Conservation (phyloP, 2,329 filamentous ascomycete species). For the Cyphellophora europaea region DNA sequence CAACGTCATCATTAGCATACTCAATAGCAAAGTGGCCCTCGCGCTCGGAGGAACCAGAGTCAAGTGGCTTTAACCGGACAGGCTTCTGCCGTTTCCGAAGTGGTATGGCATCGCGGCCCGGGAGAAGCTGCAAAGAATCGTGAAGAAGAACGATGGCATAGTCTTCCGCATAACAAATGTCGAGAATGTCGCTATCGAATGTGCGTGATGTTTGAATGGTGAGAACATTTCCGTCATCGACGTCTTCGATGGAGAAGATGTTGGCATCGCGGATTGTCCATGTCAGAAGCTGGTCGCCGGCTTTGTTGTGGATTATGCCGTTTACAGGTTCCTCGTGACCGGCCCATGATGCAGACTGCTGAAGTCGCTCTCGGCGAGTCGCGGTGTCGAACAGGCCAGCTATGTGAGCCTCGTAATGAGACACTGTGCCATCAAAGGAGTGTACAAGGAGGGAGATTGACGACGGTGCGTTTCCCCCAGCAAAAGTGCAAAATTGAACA, state of each 20-base stretch:
- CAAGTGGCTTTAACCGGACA: neutral
- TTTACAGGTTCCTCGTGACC: slow-evolving; percentile 73
- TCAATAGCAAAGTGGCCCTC: neutral
- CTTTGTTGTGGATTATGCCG: slow-evolving; percentile 79
- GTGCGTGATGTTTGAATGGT: neutral
- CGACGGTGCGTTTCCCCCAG: slow-evolving; percentile 50
- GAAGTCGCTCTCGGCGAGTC: slow-evolving; percentile 49
- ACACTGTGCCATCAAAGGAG: slow-evolving; percentile 74
- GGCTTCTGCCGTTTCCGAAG: neutral
- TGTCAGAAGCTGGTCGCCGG: slow-evolving; percentile 29
- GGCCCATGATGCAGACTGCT: slow-evolving; percentile 62
- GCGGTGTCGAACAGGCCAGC: slow-evolving; percentile 69
- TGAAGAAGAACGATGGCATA: neutral
- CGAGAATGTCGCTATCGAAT: neutral
- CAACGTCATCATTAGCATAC: neutral
- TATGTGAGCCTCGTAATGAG: slow-evolving; percentile 69
- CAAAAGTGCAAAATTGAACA: slow-evolving; percentile 65
- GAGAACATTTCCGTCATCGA: neutral
- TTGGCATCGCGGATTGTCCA: neutral
- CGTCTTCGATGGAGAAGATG: neutral
- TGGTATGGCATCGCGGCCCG: neutral
- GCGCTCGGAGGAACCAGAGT: neutral
- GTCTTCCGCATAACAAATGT: neutral
- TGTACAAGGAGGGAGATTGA: slow-evolving; percentile 68
- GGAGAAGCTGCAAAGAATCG: neutral